Evolutionary conservation across 331 rosid genomes (phyloP), one percentile per base, ranked within the genome.

Genomic region (Spiraea crenata): DNA sequence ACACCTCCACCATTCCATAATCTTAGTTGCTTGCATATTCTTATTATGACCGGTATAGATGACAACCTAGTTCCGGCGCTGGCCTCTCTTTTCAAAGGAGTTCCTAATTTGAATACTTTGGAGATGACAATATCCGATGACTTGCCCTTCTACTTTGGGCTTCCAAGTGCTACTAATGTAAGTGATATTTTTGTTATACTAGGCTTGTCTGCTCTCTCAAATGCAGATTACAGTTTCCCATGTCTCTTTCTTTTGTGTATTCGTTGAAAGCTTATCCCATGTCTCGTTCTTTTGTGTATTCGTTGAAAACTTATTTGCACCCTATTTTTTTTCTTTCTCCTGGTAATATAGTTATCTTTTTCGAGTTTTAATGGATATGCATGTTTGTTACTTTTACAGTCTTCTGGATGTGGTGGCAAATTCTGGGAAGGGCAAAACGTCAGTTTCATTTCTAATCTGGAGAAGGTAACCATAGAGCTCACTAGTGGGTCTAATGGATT

Each of bases 41-140:
- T 14, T 16, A 62, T 40, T 17, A 16, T 16, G 49, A n/a, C 35
- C 37, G 11, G 49, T 41, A 40, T 41, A 9, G 67, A 62, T 62
- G 67, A 62, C 34, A 9, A 40, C 3, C 15, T 62, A 15, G 50
- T 62, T 34, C 50, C 9, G 7, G 67, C 67, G 2, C 10, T 62
- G 67, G 17, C 67, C 67, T 62, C 49, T 9, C 67, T 62, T 40
- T 41, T 62, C 5, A 62, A 12, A 12, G 49, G 49, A 39, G 35
- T 62, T 15, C 50, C 16, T 41, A 62, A 41, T 17, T 41, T 62
- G 49, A 40, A 7, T 62, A 41, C 49, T 62, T 16, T 62, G 34
- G 1, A 41, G 5, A 17, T 62, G 14, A 39, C 15, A 2, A 20
- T 44, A n/a, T 62, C 34, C 39, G 9, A 19, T 40, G 3, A 9